phyloP scores from a whole-genome alignment of 257 asterid genomes.

The Capsicum rhomboideum region DNA sequence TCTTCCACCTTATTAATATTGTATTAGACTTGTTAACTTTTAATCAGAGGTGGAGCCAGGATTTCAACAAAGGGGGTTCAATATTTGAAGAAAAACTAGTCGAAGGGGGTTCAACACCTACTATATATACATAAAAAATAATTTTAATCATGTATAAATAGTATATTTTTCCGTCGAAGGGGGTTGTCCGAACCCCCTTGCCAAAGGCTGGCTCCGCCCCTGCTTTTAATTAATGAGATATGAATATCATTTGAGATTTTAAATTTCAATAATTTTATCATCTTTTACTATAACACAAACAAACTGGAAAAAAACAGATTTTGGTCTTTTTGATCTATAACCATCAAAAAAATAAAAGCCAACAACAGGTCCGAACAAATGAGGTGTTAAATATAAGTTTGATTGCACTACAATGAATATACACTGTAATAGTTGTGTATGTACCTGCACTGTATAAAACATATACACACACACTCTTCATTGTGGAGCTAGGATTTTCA shows the following conservation, averaged over 20 bases:
- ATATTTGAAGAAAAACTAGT: too few relatives aligned
- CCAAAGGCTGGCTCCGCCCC: too few relatives aligned
- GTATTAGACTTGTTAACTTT: neutral
- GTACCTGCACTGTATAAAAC: neutral
- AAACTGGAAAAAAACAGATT: neutral
- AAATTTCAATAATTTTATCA: neutral
- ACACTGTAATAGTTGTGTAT: neutral
- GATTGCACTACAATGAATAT: neutral
- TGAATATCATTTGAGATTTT: neutral
- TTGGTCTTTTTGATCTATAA: neutral
- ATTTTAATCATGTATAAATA: too few relatives aligned
- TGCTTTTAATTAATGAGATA: neutral
- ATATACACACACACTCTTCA: neutral
- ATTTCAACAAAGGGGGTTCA: too few relatives aligned
- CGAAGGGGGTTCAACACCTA: too few relatives aligned
- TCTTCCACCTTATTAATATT: neutral
- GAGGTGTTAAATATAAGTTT: neutral
- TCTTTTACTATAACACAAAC: neutral
- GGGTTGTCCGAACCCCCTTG: too few relatives aligned
- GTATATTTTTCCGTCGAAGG: too few relatives aligned
- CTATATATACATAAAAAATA: too few relatives aligned
- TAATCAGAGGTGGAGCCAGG: too few relatives aligned
- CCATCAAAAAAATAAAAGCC: neutral
- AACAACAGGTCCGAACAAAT: neutral
- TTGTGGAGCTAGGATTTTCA: too few relatives aligned